Conservation (phyloP, 257 asterid genomes). For the Forsythia viridissima region DNA sequence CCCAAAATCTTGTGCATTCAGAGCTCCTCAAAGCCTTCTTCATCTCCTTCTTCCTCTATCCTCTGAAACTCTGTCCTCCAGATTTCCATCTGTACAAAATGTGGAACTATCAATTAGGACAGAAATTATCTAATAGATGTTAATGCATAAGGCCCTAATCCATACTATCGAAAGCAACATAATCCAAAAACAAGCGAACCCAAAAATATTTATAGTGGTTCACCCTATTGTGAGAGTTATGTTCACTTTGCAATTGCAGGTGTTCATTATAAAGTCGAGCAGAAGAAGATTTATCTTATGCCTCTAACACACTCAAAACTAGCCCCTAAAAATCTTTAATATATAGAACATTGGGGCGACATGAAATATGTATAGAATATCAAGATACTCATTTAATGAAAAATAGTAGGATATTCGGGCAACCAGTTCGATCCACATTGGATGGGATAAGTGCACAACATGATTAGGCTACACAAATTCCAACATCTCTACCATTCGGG, state of each 20-base stretch:
- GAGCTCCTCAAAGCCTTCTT: slow-evolving; percentile 92
- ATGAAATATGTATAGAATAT: neutral
- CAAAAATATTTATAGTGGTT: neutral
- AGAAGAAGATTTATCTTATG: too few relatives aligned
- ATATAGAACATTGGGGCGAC: neutral
- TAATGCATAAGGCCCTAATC: neutral
- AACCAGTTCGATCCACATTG: neutral
- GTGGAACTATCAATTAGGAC: neutral
- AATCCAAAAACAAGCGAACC: neutral
- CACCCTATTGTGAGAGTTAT: neutral
- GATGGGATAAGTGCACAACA: neutral
- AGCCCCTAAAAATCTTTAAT: too few relatives aligned
- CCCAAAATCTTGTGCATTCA: slow-evolving; percentile 18
- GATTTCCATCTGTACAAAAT: slow-evolving; percentile 55
- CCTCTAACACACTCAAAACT: too few relatives aligned
- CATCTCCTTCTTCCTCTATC: slow-evolving; percentile 81
- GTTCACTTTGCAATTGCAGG: too few relatives aligned
- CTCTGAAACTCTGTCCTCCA: slow-evolving; percentile 78
- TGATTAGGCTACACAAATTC: neutral
- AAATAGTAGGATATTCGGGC: neutral
- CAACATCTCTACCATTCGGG: neutral
- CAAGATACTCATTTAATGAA: neutral
- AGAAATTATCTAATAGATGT: neutral
- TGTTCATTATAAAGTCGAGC: too few relatives aligned
- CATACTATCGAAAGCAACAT: neutral